A percentile compares a stretch with the other conserved stretches of the same genome.
Evolutionary conservation across 352 stramenopile genomes (phyloP).

Genomic region (Pythium plurisporium): DNA sequence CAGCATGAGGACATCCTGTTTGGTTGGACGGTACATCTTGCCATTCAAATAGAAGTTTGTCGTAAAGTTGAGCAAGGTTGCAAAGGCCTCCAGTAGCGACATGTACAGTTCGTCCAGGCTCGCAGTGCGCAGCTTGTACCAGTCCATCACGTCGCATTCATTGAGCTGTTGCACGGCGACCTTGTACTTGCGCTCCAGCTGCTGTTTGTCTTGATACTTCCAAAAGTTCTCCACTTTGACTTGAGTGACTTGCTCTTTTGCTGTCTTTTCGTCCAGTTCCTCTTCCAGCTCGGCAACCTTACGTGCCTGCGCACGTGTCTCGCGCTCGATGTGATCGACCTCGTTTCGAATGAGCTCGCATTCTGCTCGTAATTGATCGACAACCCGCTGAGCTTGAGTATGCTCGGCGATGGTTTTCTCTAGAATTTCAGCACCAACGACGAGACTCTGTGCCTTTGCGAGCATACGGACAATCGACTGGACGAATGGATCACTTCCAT

Average conservation of each 20-base stretch:
- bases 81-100: slow-evolving; percentile 65
- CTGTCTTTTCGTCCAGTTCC: slow-evolving; percentile 37
- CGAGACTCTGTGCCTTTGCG: slow-evolving; percentile 70
- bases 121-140: slow-evolving; percentile 60
- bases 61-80: slow-evolving; percentile 65
- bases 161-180: slow-evolving; percentile 49
- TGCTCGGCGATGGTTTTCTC: slow-evolving; percentile 49
- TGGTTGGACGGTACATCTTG: slow-evolving; percentile 37
- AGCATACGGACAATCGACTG: slow-evolving; percentile 64
- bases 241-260: slow-evolving; percentile 69
- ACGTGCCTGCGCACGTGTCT: slow-evolving; percentile 30
- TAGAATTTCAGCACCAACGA: slow-evolving; percentile 59
- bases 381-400: slow-evolving; percentile 19
- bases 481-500: slow-evolving; percentile 62
- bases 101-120: slow-evolving; percentile 57
- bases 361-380: background rate
- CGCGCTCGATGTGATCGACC: slow-evolving; percentile 42
- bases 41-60: slow-evolving; percentile 56
- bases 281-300: slow-evolving; percentile 27
- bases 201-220: slow-evolving; percentile 50
- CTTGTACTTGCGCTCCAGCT: slow-evolving; percentile 62
- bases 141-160: slow-evolving; percentile 56
- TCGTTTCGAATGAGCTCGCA: slow-evolving; percentile 50
- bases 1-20: slow-evolving; percentile 58
- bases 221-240: slow-evolving; percentile 77